These are phyloP conservation scores for Haematococcus lacustris DNA, from an alignment of 139 green algal genomes.

Conservation along the genomic window DNA sequence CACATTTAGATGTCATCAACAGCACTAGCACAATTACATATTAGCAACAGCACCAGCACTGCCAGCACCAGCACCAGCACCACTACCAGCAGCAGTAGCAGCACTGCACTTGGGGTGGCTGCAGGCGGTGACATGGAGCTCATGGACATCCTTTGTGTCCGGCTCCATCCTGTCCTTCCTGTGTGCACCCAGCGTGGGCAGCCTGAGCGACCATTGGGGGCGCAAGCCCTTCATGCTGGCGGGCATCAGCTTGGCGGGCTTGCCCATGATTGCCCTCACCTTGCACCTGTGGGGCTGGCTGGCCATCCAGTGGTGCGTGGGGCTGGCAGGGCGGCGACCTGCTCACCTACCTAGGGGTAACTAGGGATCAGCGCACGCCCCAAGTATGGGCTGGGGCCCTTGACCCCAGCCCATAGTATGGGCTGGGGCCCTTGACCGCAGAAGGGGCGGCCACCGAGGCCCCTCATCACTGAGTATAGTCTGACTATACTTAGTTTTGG, in stretches of 20 bases:
- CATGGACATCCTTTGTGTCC: slow-evolving; percentile 55
- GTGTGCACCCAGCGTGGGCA: slow-evolving; percentile 52
- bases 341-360: too few relatives aligned
- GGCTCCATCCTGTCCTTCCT: slow-evolving; percentile 57
- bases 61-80: too few relatives aligned
- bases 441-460: too few relatives aligned
- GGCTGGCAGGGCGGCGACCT: too few relatives aligned
- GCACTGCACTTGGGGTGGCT: neutral
- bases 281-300: slow-evolving; percentile 9
- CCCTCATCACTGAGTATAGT: too few relatives aligned
- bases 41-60: neutral
- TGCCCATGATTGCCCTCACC: slow-evolving; percentile 31
- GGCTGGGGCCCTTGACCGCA: too few relatives aligned
- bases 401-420: too few relatives aligned
- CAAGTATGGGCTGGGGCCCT: too few relatives aligned
- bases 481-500: too few relatives aligned
- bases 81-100: neutral
- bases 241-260: slow-evolving; percentile 20
- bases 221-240: slow-evolving; percentile 72
- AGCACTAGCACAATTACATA: neutral
- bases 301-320: slow-evolving; percentile 16
- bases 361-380: too few relatives aligned
- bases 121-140: slow-evolving; percentile 32
- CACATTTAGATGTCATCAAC: neutral
- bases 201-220: slow-evolving; percentile 51